Evolutionary conservation across 805 yeast species (phyloP).

Genomic region (Yamadazyma kitorensis): DNA sequence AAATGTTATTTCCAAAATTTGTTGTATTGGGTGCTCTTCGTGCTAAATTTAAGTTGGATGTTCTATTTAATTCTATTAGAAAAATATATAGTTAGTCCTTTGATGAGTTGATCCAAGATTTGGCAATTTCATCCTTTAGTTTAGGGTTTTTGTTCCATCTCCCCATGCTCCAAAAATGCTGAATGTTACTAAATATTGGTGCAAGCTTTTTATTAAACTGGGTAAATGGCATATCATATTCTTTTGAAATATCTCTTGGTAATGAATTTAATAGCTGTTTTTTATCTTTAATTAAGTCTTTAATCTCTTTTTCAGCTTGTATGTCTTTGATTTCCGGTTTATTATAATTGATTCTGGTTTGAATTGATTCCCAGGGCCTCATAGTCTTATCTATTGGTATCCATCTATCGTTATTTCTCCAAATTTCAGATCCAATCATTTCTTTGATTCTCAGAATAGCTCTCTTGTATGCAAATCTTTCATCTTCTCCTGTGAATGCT

Average conservation of each 20-base stretch:
- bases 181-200: slow-evolving; percentile 20
- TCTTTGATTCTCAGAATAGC: slow-evolving; percentile 66
- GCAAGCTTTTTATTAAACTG: slow-evolving; percentile 22
- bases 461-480: slow-evolving; percentile 66
- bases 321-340: background rate
- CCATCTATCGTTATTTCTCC: slow-evolving; percentile 54
- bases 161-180: slow-evolving; percentile 71
- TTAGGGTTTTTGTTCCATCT: slow-evolving; percentile 51
- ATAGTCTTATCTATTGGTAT: slow-evolving; percentile 47
- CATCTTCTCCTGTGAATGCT: slow-evolving; percentile 76
- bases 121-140: slow-evolving; percentile 53
- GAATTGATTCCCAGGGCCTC: slow-evolving; percentile 55
- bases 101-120: slow-evolving; percentile 45
- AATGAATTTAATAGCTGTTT: slow-evolving; percentile 10
- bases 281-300: slow-evolving; percentile 10
- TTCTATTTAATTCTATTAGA: too few species aligned
- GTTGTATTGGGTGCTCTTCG: too few species aligned
- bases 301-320: slow-evolving; percentile 8
- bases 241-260: slow-evolving; percentile 24
- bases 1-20: background rate
- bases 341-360: background rate
- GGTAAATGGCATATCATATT: slow-evolving; percentile 20
- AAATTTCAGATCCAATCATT: slow-evolving; percentile 50
- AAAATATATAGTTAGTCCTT: too few species aligned
- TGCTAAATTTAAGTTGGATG: too few species aligned